phyloP scores from a whole-genome alignment of 495 filamentous ascomycete species.

The Hamigera avellanea region DNA sequence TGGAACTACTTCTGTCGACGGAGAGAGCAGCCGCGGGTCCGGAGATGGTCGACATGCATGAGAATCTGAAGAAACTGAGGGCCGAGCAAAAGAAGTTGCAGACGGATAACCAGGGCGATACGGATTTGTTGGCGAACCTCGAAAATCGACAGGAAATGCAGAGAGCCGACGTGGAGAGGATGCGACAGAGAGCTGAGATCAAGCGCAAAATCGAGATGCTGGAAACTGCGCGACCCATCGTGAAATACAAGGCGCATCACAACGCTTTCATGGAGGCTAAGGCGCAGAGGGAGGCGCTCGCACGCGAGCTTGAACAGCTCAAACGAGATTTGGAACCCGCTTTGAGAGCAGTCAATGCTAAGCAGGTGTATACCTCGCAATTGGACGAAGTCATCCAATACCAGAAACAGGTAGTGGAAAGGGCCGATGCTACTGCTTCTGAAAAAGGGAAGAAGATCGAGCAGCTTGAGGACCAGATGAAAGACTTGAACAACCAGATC shows the following conservation, averaged over 20 bases:
- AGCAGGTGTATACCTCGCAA: slow-evolving; percentile 45
- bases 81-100: slow-evolving; percentile 56
- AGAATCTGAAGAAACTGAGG: slow-evolving; percentile 56
- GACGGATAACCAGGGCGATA: slow-evolving; percentile 42
- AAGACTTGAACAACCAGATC: slow-evolving; percentile 40
- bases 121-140: slow-evolving; percentile 50
- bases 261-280: slow-evolving; percentile 29
- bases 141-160: slow-evolving; percentile 66
- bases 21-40: slow-evolving; percentile 74
- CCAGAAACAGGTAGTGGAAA: slow-evolving; percentile 38
- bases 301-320: slow-evolving; percentile 42
- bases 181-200: slow-evolving; percentile 62
- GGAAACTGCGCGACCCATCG: slow-evolving; percentile 51
- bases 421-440: slow-evolving; percentile 42
- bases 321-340: slow-evolving; percentile 54
- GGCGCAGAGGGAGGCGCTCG: slow-evolving; percentile 29
- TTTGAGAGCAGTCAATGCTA: slow-evolving; percentile 50
- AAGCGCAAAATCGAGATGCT: slow-evolving; percentile 54
- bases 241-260: slow-evolving; percentile 42
- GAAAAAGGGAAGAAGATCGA: slow-evolving; percentile 37
- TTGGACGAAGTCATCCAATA: slow-evolving; percentile 37
- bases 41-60: slow-evolving; percentile 71
- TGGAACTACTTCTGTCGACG: slow-evolving; percentile 80
- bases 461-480: slow-evolving; percentile 37
- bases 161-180: slow-evolving; percentile 71